phyloP scores from a whole-genome alignment of 306 rosid species.

The Rosa lucieae region DNA sequence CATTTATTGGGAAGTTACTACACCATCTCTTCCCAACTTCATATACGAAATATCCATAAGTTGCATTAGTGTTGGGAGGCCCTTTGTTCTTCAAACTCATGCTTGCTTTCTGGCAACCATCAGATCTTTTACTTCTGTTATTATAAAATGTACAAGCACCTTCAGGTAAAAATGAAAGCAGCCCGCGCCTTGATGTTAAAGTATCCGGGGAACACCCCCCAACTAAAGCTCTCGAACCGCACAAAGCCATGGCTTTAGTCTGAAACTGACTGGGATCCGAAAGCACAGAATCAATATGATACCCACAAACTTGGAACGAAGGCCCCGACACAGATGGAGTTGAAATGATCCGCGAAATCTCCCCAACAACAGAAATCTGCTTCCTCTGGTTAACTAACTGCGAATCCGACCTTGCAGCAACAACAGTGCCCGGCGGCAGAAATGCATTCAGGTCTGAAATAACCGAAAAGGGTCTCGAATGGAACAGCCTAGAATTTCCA shows the following conservation, averaged over 20 bases:
- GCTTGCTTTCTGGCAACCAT: conserved; percentile 48
- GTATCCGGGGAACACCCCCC: conserved; percentile 45
- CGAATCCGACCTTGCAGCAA: conserved; percentile 49
- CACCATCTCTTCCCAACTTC: conserved; percentile 56
- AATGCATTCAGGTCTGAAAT: conserved; percentile 37
- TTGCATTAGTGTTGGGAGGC: conserved; percentile 46
- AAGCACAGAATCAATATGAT: conserved; percentile 54
- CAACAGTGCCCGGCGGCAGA: conserved; percentile 40
- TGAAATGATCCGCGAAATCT: conserved; percentile 66
- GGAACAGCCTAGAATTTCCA: conserved; percentile 50
- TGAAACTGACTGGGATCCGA: conserved; percentile 40
- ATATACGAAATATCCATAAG: conserved; percentile 64
- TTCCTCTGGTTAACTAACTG: conserved; percentile 41
- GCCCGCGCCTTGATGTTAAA: conserved; percentile 30
- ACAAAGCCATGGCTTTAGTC: conserved; percentile 62
- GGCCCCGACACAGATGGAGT: conserved; percentile 73
- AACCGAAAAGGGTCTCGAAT: conserved; percentile 39
- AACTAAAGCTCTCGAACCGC: conserved; percentile 41
- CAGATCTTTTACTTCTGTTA: conserved; percentile 31
- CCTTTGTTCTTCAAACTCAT: conserved; percentile 66
- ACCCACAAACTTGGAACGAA: conserved; percentile 63
- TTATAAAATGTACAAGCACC: conserved; percentile 27
- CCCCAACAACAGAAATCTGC: conserved; percentile 65
- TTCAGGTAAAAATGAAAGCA: conserved; percentile 22
- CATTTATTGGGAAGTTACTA: conserved; percentile 29